Base-by-base conservation (phyloP, 2,329 filamentous ascomycete species). In the Stachybotrys chlorohalonatus region DNA sequence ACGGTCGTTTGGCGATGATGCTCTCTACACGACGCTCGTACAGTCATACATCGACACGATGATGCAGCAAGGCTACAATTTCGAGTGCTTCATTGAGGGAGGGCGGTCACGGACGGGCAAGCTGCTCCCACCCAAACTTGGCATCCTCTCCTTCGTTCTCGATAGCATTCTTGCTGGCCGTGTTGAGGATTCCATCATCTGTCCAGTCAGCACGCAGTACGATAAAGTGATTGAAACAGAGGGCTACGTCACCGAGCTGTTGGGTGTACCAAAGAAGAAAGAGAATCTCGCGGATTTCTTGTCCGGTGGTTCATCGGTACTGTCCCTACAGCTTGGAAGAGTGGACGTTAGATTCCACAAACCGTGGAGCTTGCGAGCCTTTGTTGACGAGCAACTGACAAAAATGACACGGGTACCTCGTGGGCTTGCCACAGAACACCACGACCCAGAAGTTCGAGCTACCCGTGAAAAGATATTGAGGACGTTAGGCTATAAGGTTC, bases 211-310 rank as follows among this genome's bases (percentile, higher is more conserved):
- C 69, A 96, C 92, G 1, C 94, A 99, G 68, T 99, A 99, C 67
- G 94, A 99, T 76, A 99, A 97, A 67, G 94, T 99, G 54, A 95
- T 99, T 56, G 94, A 99, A 70, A 96, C 95, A 1, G 91, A 96
- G 70, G 94, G 91, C 6, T 99, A 99, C 65, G 93, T 97, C 49
- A 94, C 86, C 39, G 94, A 99, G 69, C 81, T 99, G 2, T 80
- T 99, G 0, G 94, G 94, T 3, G 86, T 95, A 58, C 94, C 94
- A 0, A 99, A 99, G 71, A 90, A 90, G 64, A 95, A 96, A 67
- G 94, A 99, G 67, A 96, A 96, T 58, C 74, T 99, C 45, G 82
- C 85, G 39, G 90, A 95, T 64, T 95, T 99, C 62, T 73, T 99
- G n/a, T 87, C 87, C 1, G 84, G 90, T 31, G 81, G 81, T 4